Conservation (phyloP, 495 filamentous ascomycete species). For the Penicillium argentinense region DNA sequence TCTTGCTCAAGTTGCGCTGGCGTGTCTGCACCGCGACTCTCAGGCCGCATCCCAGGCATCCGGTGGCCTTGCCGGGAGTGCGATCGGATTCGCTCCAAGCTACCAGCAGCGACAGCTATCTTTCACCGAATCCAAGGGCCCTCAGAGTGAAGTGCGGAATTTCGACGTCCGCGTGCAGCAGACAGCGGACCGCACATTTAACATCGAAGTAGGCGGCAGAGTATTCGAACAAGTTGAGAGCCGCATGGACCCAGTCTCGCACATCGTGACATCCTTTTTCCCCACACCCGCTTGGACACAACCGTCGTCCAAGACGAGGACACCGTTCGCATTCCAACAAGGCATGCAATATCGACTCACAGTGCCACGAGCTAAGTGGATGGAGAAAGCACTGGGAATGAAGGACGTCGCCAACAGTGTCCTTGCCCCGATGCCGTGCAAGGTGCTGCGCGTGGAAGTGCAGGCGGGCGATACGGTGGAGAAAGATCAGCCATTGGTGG, state of each 20-base stretch:
- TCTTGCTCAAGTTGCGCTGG: slow-evolving; percentile 81
- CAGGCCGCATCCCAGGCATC: slow-evolving; percentile 17
- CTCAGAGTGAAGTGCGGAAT: slow-evolving; percentile 33
- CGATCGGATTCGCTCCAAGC: slow-evolving; percentile 53
- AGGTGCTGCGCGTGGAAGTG: slow-evolving; percentile 82
- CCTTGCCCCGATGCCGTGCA: slow-evolving; percentile 91
- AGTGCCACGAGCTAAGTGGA: slow-evolving; percentile 71
- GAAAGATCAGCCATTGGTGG: slow-evolving; percentile 85
- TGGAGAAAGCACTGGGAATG: slow-evolving; percentile 79
- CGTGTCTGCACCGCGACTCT: slow-evolving; percentile 52
- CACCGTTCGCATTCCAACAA: slow-evolving; percentile 76
- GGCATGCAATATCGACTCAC: slow-evolving; percentile 74
- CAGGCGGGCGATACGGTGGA: slow-evolving; percentile 75
- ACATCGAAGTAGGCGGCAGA: slow-evolving; percentile 58
- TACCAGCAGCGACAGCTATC: slow-evolving; percentile 56
- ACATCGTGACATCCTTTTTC: slow-evolving; percentile 59
- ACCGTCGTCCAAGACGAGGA: slow-evolving; percentile 72
- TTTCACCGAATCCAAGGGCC: slow-evolving; percentile 42
- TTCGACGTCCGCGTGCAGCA: slow-evolving; percentile 70
- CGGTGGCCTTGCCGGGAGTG: slow-evolving; percentile 25
- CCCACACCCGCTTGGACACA: slow-evolving; percentile 78
- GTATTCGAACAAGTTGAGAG: slow-evolving; percentile 48
- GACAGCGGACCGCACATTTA: slow-evolving; percentile 59
- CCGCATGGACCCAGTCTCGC: slow-evolving; percentile 34
- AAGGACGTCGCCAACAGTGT: slow-evolving; percentile 83